phyloP scores from a whole-genome alignment of 2,329 filamentous ascomycete genomes.

The Sporothrix phasma region DNA sequence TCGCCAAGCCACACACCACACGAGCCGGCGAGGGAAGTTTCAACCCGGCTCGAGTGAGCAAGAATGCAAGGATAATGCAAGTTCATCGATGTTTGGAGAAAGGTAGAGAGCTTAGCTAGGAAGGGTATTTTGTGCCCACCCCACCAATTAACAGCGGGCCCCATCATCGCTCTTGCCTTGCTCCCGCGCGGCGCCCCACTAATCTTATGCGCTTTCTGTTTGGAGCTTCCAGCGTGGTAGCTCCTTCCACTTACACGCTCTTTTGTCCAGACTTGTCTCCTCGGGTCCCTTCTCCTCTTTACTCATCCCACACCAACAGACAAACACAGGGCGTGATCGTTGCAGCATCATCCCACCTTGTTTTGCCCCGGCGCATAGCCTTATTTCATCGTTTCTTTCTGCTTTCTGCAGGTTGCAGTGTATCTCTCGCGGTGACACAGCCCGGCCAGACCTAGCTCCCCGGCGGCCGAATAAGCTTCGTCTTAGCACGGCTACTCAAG shows the following conservation, averaged over 20 bases:
- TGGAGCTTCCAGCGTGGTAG: not conserved
- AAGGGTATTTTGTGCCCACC: not conserved
- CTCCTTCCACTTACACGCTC: not conserved
- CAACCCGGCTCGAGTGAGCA: not conserved
- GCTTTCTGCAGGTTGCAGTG: no score
- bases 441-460: not conserved
- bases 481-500: not conserved
- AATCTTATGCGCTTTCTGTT: not conserved
- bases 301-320: slow-evolving; percentile 10
- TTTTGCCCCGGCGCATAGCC: not conserved
- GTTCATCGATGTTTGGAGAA: no score
- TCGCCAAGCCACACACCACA: not conserved
- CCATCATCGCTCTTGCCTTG: slow-evolving; percentile 3
- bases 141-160: not conserved
- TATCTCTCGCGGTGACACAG: slow-evolving; percentile 2
- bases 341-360: not conserved
- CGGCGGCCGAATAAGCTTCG: slow-evolving; percentile 4
- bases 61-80: not conserved
- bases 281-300: not conserved
- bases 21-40: not conserved
- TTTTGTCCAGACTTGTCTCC: not conserved
- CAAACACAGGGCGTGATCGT: not conserved
- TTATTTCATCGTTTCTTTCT: not conserved
- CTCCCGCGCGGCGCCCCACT: not conserved
- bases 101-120: not conserved